A percentile compares a stretch with the other conserved stretches of the same genome.
phyloP scores from a whole-genome alignment of 2,329 filamentous ascomycete genomes.

The Chaetomium strumarium region DNA sequence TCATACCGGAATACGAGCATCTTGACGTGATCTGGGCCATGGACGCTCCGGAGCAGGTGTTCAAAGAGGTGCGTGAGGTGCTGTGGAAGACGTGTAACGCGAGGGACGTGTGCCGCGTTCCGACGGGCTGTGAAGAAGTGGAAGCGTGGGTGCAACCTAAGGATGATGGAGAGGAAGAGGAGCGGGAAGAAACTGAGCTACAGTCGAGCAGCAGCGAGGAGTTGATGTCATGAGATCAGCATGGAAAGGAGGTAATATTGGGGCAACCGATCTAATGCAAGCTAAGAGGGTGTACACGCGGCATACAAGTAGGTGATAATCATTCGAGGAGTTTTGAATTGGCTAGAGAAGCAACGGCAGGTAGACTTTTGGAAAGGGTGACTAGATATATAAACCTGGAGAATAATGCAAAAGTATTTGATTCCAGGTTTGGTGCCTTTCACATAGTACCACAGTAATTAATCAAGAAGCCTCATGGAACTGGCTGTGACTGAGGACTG shows the following conservation, averaged over 20 bases:
- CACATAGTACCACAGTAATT: no score
- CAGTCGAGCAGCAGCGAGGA: slow-evolving; percentile 29
- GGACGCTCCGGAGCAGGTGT: slow-evolving; percentile 78
- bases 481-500: no score
- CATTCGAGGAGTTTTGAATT: background rate
- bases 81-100: slow-evolving; percentile 70
- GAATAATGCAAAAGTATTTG: no score
- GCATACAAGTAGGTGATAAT: background rate
- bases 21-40: slow-evolving; percentile 94
- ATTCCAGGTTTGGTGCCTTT: no score
- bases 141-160: slow-evolving; percentile 33
- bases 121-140: slow-evolving; percentile 55
- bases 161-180: slow-evolving; percentile 2
- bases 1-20: slow-evolving; percentile 86
- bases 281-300: background rate
- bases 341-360: background rate
- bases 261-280: no score
- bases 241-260: no score
- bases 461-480: no score
- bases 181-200: slow-evolving; percentile 14
- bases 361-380: background rate
- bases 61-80: slow-evolving; percentile 71
- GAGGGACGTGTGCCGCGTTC: slow-evolving; percentile 54
- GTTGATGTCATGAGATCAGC: slow-evolving; percentile 8
- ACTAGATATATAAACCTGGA: no score